These are phyloP conservation scores for Trametes cingulata DNA, from an alignment of 768 basidiomycete genomes.

Conservation along the genomic window DNA sequence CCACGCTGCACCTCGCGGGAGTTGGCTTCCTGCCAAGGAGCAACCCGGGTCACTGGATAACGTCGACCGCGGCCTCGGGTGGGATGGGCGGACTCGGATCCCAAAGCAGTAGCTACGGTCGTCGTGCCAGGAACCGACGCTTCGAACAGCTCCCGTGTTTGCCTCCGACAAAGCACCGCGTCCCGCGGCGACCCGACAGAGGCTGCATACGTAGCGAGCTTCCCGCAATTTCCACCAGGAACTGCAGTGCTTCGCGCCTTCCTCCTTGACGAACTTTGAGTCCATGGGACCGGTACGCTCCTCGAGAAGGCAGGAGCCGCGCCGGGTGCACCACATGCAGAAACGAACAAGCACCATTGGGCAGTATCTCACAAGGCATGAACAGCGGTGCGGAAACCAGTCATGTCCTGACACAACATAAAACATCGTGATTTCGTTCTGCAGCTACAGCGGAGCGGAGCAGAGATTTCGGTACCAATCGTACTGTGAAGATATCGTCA, in stretches of 20 bases:
- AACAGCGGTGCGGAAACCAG: not conserved
- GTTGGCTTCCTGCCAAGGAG: not conserved
- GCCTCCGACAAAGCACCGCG: conserved; percentile 9
- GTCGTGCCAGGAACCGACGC: not conserved
- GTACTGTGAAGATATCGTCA: not conserved
- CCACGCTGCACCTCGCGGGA: no score
- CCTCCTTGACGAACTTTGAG: not conserved
- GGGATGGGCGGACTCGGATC: conserved; percentile 11
- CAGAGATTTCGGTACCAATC: not conserved
- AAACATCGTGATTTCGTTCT: not conserved
- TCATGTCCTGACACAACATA: not conserved
- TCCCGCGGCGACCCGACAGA: conserved; percentile 6
- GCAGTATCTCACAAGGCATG: not conserved
- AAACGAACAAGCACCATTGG: conserved; percentile 2
- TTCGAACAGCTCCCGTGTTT: not conserved
- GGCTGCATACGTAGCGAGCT: not conserved
- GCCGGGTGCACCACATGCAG: not conserved
- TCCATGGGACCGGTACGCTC: not conserved
- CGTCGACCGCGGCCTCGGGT: not conserved
- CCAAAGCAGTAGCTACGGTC: not conserved
- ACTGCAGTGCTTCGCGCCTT: not conserved
- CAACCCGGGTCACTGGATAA: not conserved
- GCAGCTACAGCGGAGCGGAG: not conserved
- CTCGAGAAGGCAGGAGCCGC: no score
- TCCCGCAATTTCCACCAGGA: conserved; percentile 2